Base-by-base conservation (phyloP, 2,329 filamentous ascomycete species). In the Onygena corvina region DNA sequence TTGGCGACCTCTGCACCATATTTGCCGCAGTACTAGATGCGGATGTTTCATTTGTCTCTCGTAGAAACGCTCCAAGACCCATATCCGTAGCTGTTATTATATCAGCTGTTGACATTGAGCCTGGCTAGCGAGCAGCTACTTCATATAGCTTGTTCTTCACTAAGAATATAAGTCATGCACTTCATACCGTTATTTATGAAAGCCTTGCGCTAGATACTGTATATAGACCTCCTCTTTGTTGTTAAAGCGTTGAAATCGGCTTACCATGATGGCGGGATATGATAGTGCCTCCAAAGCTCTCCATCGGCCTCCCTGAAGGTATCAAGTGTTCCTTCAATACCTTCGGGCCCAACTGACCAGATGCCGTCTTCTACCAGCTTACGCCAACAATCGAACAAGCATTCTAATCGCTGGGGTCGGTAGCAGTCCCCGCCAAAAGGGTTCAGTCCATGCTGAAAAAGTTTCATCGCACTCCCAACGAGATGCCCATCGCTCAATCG, bases 401-500 rank as follows among this genome's bases (percentile, higher is more conserved):
- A 27, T 25, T 48, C 33, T 11, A 48, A 29, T 21, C 46, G 20
- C 46, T 42, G 34, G 16, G 46, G 12, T 5, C 46, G 46, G 11
- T 3, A 16, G 31, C 6, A 4, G 1, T 36, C 31, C 2, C 46
- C 46, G 21, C 31, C 31, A 46, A 46, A 46, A 11, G 44, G 44
- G n/a, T 46, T 46, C 16, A 14, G 30, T 30, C 42, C 42, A 46
- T 46, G 42, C n/a, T 46, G 42, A 33, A 46, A 46, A 16, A 46
- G 42, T 14, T 16, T 8, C 5, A 9, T 27, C 27, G 16, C 27
- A 11, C 8, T 18, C 6, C 25, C 44, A 11, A 20, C 44, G 33
- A 46, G 11, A 20, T 25, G 33, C 44, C 44, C 44, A 23, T 46
- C 44, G 30, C 44, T 46, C n/a, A 6, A 31, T 27, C 44, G 44